These are phyloP conservation scores for Piper longum DNA, from an alignment of 164 flowering plant genomes.

Conservation along the genomic window DNA sequence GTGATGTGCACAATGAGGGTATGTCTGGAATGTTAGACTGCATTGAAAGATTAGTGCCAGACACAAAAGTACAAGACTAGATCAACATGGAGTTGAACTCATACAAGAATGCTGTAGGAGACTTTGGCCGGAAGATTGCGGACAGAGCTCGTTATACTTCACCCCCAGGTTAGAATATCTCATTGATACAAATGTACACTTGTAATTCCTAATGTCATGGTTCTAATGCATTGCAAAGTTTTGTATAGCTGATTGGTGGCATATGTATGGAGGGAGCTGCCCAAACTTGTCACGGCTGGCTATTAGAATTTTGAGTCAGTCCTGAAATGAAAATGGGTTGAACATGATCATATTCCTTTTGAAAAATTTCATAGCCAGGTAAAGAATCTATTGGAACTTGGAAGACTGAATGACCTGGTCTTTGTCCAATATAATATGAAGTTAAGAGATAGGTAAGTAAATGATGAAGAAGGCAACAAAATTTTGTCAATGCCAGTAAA, in stretches of 20 bases:
- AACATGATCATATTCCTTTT: constrained; percentile 21
- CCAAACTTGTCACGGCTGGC: constrained; percentile 25
- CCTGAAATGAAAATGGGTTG: constrained; percentile 39
- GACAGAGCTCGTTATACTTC: constrained; percentile 55
- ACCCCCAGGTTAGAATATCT: constrained; percentile 48
- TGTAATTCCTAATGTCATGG: too few relatives aligned
- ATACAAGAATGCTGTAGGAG: constrained; percentile 65
- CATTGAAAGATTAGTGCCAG: constrained; percentile 19
- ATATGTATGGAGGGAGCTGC: constrained; percentile 70
- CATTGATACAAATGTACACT: too few relatives aligned
- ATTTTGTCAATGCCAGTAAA: too few relatives aligned
- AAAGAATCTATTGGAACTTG: constrained; percentile 51
- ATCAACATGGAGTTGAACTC: constrained; percentile 58
- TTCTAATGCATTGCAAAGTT: constrained; percentile 6
- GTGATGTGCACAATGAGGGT: constrained; percentile 45
- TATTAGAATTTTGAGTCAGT: constrained; percentile 60
- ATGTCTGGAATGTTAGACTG: constrained; percentile 27
- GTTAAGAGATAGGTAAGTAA: constrained; percentile 40
- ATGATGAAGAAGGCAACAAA: too few relatives aligned
- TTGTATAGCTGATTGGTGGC: constrained; percentile 82
- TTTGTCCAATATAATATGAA: constrained; percentile 56
- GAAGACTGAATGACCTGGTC: constrained; percentile 54
- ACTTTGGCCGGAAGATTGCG: constrained; percentile 84
- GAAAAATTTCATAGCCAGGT: constrained; percentile 30
- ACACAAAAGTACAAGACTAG: constrained; percentile 52